A percentile compares a stretch with the other conserved stretches of the same genome.
These are phyloP conservation scores for Entonaema liquescens DNA, from an alignment of 495 filamentous ascomycete genomes.

Conservation along the genomic window DNA sequence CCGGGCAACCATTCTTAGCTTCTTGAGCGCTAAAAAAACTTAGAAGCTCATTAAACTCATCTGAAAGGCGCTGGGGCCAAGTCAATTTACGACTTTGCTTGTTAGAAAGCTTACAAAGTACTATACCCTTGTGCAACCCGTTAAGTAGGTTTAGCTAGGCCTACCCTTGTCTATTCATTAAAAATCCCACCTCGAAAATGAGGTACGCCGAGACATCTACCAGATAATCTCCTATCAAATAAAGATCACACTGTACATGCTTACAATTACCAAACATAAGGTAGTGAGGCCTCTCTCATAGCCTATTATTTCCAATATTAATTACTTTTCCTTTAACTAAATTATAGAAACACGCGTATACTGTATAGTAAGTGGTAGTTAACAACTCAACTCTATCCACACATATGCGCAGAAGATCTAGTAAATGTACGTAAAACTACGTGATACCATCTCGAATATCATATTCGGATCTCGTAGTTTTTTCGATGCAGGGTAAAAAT, in stretches of 20 bases:
- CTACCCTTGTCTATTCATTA: conserved; percentile 3
- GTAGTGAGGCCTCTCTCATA: neutral
- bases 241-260: neutral
- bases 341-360: neutral
- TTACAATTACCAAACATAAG: too few species aligned
- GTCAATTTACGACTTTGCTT: conserved; percentile 19
- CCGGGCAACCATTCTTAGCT: conserved; percentile 22
- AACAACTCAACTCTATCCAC: neutral
- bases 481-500: conserved; percentile 8
- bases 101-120: too few species aligned
- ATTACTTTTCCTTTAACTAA: neutral
- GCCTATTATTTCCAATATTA: neutral
- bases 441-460: neutral
- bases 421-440: neutral
- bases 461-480: neutral
- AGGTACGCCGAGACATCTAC: conserved; percentile 22
- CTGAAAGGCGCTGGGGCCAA: conserved; percentile 11
- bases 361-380: neutral
- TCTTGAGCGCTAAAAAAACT: neutral
- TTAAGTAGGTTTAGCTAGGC: too few species aligned
- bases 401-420: neutral
- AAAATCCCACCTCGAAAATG: conserved; percentile 13
- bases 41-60: conserved; percentile 15
- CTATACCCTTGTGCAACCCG: too few species aligned
- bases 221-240: neutral